Evolutionary conservation across 2,329 filamentous ascomycete species (phyloP).

Genomic region (Stachybotrys chartarum): DNA sequence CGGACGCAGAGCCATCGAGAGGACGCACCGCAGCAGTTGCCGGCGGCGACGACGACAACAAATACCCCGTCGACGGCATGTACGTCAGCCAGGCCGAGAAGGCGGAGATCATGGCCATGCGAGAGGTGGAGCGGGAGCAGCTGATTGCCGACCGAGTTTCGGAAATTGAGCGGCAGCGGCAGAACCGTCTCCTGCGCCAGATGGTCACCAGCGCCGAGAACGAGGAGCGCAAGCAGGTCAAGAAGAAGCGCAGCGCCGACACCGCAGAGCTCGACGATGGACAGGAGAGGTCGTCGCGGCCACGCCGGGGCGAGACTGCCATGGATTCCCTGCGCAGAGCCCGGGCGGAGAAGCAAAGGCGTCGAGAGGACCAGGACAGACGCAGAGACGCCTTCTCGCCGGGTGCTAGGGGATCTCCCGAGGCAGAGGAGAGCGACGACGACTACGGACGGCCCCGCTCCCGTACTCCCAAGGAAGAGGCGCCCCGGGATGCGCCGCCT

Average conservation of each 20-base stretch:
- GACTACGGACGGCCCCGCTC: constrained; percentile 62
- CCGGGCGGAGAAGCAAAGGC: constrained; percentile 51
- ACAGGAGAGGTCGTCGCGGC: constrained; percentile 62
- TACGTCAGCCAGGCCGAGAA: constrained; percentile 70
- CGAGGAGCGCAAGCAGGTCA: constrained; percentile 44
- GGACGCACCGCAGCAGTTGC: constrained; percentile 27
- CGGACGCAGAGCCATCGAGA: constrained; percentile 44
- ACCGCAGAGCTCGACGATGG: constrained; percentile 74
- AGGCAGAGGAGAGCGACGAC: constrained; percentile 66
- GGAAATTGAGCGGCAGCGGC: constrained; percentile 73
- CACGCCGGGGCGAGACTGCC: constrained; percentile 56
- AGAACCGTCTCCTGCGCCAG: constrained; percentile 74
- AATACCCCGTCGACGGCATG: constrained; percentile 84
- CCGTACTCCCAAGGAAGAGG: constrained; percentile 53
- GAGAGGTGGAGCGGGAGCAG: constrained; percentile 85
- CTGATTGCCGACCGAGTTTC: constrained; percentile 82
- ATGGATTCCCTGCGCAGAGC: constrained; percentile 64
- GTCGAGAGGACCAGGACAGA: constrained; percentile 48
- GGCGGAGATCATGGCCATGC: constrained; percentile 72
- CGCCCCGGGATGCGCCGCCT: constrained; percentile 61
- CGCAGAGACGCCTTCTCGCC: constrained; percentile 45
- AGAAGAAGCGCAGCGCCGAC: constrained; percentile 71
- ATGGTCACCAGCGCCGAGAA: constrained; percentile 63
- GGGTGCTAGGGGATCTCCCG: constrained; percentile 27
- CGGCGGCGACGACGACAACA: constrained; percentile 49